phyloP scores from a whole-genome alignment of 73 alveolate genomes.

The Uronychia binucleata region DNA sequence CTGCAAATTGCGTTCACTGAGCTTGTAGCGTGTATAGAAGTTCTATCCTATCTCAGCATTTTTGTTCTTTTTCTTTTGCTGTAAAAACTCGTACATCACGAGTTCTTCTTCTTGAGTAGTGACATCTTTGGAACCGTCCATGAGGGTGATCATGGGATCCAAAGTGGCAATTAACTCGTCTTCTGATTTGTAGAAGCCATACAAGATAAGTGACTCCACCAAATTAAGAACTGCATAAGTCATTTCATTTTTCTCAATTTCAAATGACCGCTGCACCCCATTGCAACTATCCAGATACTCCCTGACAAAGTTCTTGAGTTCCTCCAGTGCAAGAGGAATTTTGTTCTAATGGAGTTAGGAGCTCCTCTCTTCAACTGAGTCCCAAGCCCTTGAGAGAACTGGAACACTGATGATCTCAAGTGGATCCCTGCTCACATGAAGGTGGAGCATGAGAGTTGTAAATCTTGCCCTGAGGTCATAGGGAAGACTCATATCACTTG shows the following conservation, averaged over 20 bases:
- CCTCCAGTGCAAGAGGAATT: constrained; percentile 22
- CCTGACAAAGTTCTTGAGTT: constrained; percentile 14
- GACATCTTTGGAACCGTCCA: constrained; percentile 45
- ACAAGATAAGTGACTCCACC: constrained; percentile 7
- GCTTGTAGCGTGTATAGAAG: not conserved
- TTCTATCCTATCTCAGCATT: not conserved
- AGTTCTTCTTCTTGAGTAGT: constrained; percentile 34
- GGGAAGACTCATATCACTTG: constrained; percentile 2
- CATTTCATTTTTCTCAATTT: constrained; percentile 28
- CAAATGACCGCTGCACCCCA: constrained; percentile 33
- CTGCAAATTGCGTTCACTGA: not conserved
- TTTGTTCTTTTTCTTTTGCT: not conserved
- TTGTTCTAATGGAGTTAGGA: constrained; percentile 10
- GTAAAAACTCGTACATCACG: not conserved
- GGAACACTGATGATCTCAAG: constrained; percentile 27
- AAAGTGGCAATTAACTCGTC: constrained; percentile 26
- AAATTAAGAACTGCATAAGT: constrained; percentile 28
- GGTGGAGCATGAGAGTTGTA: constrained; percentile 7
- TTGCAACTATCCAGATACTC: constrained; percentile 1
- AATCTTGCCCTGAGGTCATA: constrained; percentile 26
- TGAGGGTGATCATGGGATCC: constrained; percentile 36
- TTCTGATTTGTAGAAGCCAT: constrained; percentile 35
- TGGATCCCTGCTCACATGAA: constrained; percentile 31
- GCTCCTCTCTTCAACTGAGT: constrained; percentile 1
- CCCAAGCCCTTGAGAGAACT: constrained; percentile 13